Percentiles rank a stretch among this genome's conserved stretches.
phyloP scores from a whole-genome alignment of 2,329 filamentous ascomycete species.

The Colletotrichum karsti region DNA sequence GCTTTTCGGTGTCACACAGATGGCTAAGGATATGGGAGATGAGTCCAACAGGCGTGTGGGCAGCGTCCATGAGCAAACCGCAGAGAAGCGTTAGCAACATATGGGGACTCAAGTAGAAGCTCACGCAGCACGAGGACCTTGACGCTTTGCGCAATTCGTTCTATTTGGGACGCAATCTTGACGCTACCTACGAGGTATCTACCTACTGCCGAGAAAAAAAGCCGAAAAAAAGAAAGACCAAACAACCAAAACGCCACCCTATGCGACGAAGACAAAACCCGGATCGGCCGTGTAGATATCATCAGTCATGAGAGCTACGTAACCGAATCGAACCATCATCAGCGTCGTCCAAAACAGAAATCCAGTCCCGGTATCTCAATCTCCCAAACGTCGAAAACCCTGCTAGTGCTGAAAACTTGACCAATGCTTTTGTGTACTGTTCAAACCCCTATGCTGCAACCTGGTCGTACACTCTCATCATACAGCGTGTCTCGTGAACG shows the following conservation, averaged over 20 bases:
- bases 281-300: conserved; percentile 22
- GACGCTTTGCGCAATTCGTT: neutral
- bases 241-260: conserved; percentile 14
- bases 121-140: too few species aligned
- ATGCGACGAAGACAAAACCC: conserved; percentile 18
- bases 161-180: conserved; percentile 10
- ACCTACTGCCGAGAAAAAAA: conserved; percentile 8
- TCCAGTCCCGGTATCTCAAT: conserved; percentile 12
- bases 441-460: conserved; percentile 25
- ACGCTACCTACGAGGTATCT: conserved; percentile 29
- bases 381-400: conserved; percentile 4
- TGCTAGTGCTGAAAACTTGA: neutral
- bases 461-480: conserved; percentile 30
- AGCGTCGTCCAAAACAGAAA: conserved; percentile 7
- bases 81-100: neutral
- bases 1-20: conserved; percentile 69
- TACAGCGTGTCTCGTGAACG: conserved; percentile 28
- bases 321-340: conserved; percentile 8
- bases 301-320: conserved; percentile 26
- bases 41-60: conserved; percentile 38
- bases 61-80: conserved; percentile 52
- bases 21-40: conserved; percentile 37
- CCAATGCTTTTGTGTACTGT: conserved; percentile 30
- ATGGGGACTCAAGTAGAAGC: neutral
- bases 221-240: too few species aligned